Evolutionary conservation across 1,139 yeast species (phyloP), one percentile per base, ranked within the genome.

Genomic region (Blastobotrys capitulatus): DNA sequence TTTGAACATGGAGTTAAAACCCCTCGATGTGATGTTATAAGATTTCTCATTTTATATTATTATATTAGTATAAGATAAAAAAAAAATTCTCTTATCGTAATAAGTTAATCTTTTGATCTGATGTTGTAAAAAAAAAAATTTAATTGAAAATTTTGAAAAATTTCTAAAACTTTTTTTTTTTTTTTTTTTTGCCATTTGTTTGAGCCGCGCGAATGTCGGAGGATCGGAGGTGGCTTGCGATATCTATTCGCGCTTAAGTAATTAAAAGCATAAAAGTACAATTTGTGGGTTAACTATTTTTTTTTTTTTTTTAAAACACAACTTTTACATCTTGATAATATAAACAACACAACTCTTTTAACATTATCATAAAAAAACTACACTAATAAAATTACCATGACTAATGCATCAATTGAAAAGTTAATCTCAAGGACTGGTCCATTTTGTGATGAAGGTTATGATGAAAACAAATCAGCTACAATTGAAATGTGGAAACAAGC

Each of bases 401-500:
- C 18, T n/a, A 39, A 44, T 40, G 34, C 27, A n/a, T 38, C 39
- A 15, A 39, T 47, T 6, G 50, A 47, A 29, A 42, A 43, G 40
- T 12, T 42, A 15, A 19, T 71, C 15, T 49, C 57, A n/a, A 57
- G 67, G 1, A 51, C 53, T 15, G 75, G 76, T 1, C 73, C 70
- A 8, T 72, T 68, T 47, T 59, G 66, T 4, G 69, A 63, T 25
- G 70, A 63, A 16, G 73, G 64, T 27, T 70, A 62, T 44, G 59
- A 56, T 8, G 71, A 32, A 6, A 9, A 74, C 0, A 71, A 72
- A 1, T 61, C 57, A 6, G 61, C 57, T 6, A 68, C 61, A 0
- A 53, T 54, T 7, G 62, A 62, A 22, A 52, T 62, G n/a, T 56
- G 70, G 6, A 57, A 57, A 2, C 48, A 48, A 0, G 54, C 71